These are phyloP conservation scores for Capronia epimyces DNA, from an alignment of 2,329 filamentous ascomycete genomes.

Conservation along the genomic window DNA sequence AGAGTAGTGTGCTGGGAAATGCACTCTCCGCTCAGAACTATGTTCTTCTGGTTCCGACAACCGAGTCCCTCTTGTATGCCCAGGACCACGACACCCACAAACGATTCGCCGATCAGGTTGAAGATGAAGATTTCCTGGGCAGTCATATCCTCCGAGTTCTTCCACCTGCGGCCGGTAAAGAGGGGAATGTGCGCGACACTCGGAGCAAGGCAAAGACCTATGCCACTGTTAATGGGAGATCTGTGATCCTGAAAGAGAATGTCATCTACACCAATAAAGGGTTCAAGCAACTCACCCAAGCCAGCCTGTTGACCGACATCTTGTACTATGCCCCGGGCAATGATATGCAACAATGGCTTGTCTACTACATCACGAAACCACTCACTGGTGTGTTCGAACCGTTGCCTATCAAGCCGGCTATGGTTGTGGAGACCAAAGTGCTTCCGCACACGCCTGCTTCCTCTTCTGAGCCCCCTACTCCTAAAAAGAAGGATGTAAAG, in stretches of 20 bases:
- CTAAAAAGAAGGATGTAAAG: slow-evolving; percentile 82
- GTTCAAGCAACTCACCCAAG: slow-evolving; percentile 86
- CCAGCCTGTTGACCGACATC: slow-evolving; percentile 74
- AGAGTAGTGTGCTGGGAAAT: slow-evolving; percentile 85
- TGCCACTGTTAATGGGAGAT: slow-evolving; percentile 84
- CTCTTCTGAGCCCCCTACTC: slow-evolving; percentile 37
- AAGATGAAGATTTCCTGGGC: slow-evolving; percentile 87
- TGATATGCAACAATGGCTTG: slow-evolving; percentile 87
- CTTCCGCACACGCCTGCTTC: slow-evolving; percentile 26
- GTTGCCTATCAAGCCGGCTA: slow-evolving; percentile 34
- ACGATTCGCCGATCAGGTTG: slow-evolving; percentile 71
- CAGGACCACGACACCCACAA: slow-evolving; percentile 81
- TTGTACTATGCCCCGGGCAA: slow-evolving; percentile 86
- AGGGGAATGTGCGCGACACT: slow-evolving; percentile 71
- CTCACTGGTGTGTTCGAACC: slow-evolving; percentile 81
- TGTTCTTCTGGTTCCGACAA: slow-evolving; percentile 87
- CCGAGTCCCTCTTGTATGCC: slow-evolving; percentile 80
- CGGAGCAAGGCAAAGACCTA: slow-evolving; percentile 93
- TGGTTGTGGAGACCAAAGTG: slow-evolving; percentile 28
- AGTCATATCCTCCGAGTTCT: slow-evolving; percentile 94
- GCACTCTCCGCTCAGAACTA: slow-evolving; percentile 88
- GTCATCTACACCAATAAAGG: slow-evolving; percentile 96
- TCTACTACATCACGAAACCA: slow-evolving; percentile 92
- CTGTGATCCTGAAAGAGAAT: slow-evolving; percentile 88
- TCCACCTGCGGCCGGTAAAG: slow-evolving; percentile 47